Conservation (phyloP, 345 rosid species). For the Fremontodendron californicum region DNA sequence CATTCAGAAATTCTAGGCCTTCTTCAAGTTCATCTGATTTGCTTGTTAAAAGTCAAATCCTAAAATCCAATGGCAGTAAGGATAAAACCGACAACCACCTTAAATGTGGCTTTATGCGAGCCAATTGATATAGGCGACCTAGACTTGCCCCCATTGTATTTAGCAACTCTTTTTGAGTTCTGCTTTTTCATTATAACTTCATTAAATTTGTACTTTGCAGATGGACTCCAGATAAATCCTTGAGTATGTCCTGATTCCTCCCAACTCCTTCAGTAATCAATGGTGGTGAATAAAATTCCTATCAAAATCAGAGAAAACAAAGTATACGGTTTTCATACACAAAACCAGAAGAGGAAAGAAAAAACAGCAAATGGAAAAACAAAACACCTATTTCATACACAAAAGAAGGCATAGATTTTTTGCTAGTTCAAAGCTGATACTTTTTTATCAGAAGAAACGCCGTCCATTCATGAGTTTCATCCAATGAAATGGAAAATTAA, state of each 20-base stretch:
- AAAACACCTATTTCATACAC: neutral
- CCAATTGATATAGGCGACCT: constrained; percentile 15
- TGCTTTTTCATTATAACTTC: constrained; percentile 46
- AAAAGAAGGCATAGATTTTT: too few species aligned
- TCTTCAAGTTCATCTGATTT: constrained; percentile 55
- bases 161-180: constrained; percentile 23
- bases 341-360: neutral
- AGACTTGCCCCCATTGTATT: constrained; percentile 23
- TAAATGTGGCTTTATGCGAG: constrained; percentile 23
- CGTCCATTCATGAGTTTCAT: too few species aligned
- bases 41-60: constrained; percentile 77
- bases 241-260: constrained; percentile 21
- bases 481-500: too few species aligned
- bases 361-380: neutral
- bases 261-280: constrained; percentile 38
- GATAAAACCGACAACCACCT: constrained; percentile 53
- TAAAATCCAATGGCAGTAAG: constrained; percentile 69
- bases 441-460: too few species aligned
- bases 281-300: constrained; percentile 47
- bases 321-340: neutral
- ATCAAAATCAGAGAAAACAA: constrained; percentile 11
- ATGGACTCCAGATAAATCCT: constrained; percentile 24
- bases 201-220: constrained; percentile 35
- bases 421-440: too few species aligned
- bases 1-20: constrained; percentile 49